A percentile compares a stretch with the other conserved stretches of the same genome.
These are phyloP conservation scores for Chlorophyllum brunneum DNA, from an alignment of 768 basidiomycete species.

Conservation along the genomic window DNA sequence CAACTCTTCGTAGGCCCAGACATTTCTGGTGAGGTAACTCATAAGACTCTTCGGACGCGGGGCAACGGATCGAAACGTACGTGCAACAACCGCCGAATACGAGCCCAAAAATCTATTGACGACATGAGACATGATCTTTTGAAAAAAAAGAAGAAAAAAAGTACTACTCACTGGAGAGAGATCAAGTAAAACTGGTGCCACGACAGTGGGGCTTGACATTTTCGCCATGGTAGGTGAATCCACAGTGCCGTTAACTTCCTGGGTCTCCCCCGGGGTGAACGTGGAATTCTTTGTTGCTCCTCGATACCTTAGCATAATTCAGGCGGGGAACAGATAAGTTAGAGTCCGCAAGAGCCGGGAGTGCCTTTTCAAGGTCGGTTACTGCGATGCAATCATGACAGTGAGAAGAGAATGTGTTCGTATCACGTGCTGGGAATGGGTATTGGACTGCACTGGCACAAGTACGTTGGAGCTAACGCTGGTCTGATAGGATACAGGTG, in stretches of 20 bases:
- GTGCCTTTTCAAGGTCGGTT: background rate
- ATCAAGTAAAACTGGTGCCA: constrained; percentile 14
- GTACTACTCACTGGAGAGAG: constrained; percentile 12
- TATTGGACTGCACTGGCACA: background rate
- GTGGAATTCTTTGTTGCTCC: background rate
- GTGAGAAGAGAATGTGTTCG: background rate
- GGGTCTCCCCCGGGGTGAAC: background rate
- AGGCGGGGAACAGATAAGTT: background rate
- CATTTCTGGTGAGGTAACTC: constrained; percentile 49
- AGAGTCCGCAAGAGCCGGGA: background rate
- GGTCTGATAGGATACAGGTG: no score
- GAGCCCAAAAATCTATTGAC: constrained; percentile 34
- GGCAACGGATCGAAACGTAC: constrained; percentile 36
- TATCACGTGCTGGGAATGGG: background rate
- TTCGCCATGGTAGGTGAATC: background rate
- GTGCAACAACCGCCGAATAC: constrained; percentile 85
- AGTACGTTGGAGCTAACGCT: no score
- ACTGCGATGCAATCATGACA: constrained; percentile 1
- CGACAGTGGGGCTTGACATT: constrained; percentile 7
- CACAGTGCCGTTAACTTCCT: background rate
- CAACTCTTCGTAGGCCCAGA: constrained; percentile 73
- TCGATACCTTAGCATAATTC: background rate
- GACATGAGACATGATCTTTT: constrained; percentile 2
- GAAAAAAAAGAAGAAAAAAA: background rate
- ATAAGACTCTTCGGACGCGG: background rate